Base-by-base conservation (phyloP, 1,284 basidiomycete genomes). In the Malassezia slooffiae region DNA sequence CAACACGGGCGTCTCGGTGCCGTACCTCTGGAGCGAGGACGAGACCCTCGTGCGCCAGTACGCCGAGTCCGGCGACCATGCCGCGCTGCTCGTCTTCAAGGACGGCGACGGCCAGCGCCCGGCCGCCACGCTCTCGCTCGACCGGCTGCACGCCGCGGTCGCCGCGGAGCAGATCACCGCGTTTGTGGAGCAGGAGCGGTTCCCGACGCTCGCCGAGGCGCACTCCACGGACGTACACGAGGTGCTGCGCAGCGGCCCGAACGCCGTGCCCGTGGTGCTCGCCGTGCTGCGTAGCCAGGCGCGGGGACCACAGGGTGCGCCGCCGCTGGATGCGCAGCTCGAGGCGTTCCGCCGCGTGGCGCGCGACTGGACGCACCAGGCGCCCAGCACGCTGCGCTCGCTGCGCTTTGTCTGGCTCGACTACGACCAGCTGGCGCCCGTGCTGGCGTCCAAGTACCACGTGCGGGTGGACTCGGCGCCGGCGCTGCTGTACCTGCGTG, bases 371-470 rank as follows among this genome's bases (percentile, higher is more conserved):
- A 21, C 42, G 8, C 32, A 40, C 8, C 20, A 45, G n/a, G 46
- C 44, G 2, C 10, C 40, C 0, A 9, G 13, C 3, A 28, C 44
- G 16, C 9, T n/a, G 2, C 33, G 43, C n/a, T 29, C 46, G 8
- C 43, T 60, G 7, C 28, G 63, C 3, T 69, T 57, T 34, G 62
- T 55, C 2, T 69, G 62, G 62, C 61, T 67, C 43, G 64, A 69
- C 42, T 56, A 55, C 1, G 60, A 66, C 31, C 55, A 60, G 13
- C 60, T 55, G 51, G 55, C 52, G 26, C 48, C 46, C 17, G 50
- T 56, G 15, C 45, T 69, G 12, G 38, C 12, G 19, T 24, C 26
- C 4, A 16, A 21, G 15, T 43, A 34, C 20, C 32, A 26, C 17
- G 33, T 48, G 8, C 12, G 34, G 9, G 26, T 43, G 16, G 27